These are phyloP conservation scores for Coemansia sp. DNA, from an alignment of 192 early-diverging fungal genomes.

Conservation along the genomic window DNA sequence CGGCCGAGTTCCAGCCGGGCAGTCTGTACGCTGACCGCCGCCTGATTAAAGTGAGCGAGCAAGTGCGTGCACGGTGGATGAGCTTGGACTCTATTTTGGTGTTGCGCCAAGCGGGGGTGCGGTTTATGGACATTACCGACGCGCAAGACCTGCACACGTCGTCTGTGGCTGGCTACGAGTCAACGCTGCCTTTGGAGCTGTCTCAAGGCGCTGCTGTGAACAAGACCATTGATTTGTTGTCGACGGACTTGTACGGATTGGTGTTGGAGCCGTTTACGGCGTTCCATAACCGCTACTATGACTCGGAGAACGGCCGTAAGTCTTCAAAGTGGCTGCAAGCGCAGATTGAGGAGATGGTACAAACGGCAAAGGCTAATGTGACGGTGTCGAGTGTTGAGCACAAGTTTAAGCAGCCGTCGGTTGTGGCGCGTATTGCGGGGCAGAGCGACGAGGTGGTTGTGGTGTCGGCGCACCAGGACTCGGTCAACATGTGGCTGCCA, in stretches of 20 bases:
- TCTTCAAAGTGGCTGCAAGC: conserved; percentile 71
- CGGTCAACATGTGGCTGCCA: conserved; percentile 77
- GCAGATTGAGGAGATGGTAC: conserved; percentile 56
- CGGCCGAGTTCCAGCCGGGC: conserved; percentile 30
- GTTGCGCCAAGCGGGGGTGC: conserved; percentile 64
- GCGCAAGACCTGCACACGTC: conserved; percentile 50
- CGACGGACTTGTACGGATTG: conserved; percentile 64
- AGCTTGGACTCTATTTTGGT: conserved; percentile 60
- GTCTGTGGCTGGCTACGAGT: conserved; percentile 1
- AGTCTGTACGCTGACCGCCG: conserved; percentile 40
- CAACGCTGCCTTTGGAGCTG: conserved; percentile 56
- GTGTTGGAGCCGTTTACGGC: conserved; percentile 74
- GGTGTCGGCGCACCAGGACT: conserved; percentile 89
- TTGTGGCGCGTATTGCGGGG: conserved; percentile 82
- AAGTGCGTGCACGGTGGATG: conserved; percentile 60
- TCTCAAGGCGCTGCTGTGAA: conserved; percentile 62
- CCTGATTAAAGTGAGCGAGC: conserved; percentile 60
- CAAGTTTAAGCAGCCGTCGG: conserved; percentile 78
- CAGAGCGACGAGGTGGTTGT: conserved; percentile 80
- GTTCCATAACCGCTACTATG: conserved; percentile 92
- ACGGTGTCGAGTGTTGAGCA: conserved; percentile 78
- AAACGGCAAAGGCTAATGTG: conserved; percentile 45
- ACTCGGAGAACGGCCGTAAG: conserved; percentile 63
- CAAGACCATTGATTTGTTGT: conserved; percentile 62
- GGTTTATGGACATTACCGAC: conserved; percentile 91